These are phyloP conservation scores for Podospora didyma DNA, from an alignment of 495 filamentous ascomycete genomes.

Conservation along the genomic window DNA sequence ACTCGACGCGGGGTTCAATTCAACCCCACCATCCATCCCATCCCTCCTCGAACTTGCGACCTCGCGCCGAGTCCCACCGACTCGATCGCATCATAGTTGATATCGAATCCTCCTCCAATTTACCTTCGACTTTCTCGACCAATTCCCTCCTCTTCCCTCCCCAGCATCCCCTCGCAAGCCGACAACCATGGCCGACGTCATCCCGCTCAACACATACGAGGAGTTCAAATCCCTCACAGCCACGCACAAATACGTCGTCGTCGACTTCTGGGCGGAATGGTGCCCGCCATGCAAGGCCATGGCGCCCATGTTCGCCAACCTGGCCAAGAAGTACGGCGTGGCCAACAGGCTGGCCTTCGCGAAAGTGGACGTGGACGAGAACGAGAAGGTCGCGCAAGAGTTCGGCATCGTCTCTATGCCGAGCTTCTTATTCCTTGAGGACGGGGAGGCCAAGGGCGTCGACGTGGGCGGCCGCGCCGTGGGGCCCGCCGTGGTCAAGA, in stretches of 20 bases:
- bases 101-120: too few species aligned
- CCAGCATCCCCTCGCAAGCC: too few species aligned
- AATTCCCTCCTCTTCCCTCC: too few species aligned
- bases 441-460: constrained; percentile 57
- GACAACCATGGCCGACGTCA: constrained; percentile 16
- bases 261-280: constrained; percentile 58
- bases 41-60: too few species aligned
- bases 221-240: constrained; percentile 31
- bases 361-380: constrained; percentile 56
- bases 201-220: constrained; percentile 21
- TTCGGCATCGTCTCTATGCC: constrained; percentile 61
- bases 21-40: too few species aligned
- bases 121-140: too few species aligned
- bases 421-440: constrained; percentile 81
- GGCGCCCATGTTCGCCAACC: constrained; percentile 53
- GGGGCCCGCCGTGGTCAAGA: constrained; percentile 5
- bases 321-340: constrained; percentile 42
- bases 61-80: too few species aligned
- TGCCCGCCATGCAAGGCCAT: constrained; percentile 67
- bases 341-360: constrained; percentile 48
- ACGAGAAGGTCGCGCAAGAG: constrained; percentile 41
- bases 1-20: too few species aligned
- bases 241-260: constrained; percentile 36
- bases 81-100: too few species aligned
- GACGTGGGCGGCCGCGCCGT: constrained; percentile 28